Evolutionary conservation across 257 asterid genomes (phyloP).

Genomic region (Apocynum venetum): DNA sequence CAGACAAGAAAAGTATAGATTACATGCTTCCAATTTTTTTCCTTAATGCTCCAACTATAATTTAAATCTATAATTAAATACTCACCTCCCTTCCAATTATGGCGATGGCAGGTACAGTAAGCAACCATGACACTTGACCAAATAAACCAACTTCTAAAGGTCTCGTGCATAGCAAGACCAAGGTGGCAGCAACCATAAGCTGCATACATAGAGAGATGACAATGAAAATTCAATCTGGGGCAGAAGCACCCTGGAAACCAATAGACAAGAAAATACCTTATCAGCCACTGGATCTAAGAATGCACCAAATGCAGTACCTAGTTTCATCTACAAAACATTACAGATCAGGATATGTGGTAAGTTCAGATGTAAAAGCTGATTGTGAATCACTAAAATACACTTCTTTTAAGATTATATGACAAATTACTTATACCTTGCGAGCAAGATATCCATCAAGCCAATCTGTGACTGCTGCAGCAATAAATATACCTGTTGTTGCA

Average conservation of each 20-base stretch:
- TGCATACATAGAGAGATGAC: slow-evolving; percentile 34
- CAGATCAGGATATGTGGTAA: slow-evolving; percentile 5
- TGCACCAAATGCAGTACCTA: slow-evolving; percentile 94
- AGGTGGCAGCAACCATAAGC: slow-evolving; percentile 98
- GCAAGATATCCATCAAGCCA: slow-evolving; percentile 99
- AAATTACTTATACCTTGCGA: slow-evolving; percentile 56
- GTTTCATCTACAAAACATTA: slow-evolving; percentile 66
- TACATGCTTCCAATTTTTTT: not conserved
- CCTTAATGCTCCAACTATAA: not conserved
- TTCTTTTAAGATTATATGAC: slow-evolving; percentile 10
- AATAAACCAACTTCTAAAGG: slow-evolving; percentile 67
- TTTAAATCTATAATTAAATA: not conserved
- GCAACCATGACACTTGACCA: slow-evolving; percentile 80
- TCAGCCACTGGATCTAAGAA: slow-evolving; percentile 99
- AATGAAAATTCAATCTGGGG: not conserved
- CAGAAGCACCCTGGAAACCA: not conserved
- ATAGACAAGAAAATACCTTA: slow-evolving; percentile 47
- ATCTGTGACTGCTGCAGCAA: slow-evolving; percentile 89
- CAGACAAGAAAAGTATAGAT: not conserved
- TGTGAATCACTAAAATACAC: not conserved
- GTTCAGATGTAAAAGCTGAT: not conserved
- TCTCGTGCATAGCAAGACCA: slow-evolving; percentile 83
- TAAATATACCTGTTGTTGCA: slow-evolving; percentile 74
- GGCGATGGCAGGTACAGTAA: slow-evolving; percentile 83
- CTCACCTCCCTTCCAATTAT: slow-evolving; percentile 95